A percentile compares a stretch with the other conserved stretches of the same genome.
Conservation (phyloP, 2,329 filamentous ascomycete genomes). For the Colletotrichum sp. region DNA sequence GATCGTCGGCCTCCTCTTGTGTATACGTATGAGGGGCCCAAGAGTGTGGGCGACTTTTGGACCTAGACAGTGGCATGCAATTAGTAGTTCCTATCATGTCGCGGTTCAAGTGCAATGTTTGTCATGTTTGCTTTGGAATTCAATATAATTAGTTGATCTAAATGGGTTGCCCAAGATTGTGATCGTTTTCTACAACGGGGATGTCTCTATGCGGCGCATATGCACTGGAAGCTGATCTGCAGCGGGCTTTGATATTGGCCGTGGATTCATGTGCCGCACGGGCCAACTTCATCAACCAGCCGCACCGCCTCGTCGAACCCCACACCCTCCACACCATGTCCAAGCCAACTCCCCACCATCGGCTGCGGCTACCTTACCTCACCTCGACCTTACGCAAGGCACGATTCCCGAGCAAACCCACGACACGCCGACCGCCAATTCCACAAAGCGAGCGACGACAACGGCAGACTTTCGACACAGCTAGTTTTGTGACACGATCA, state of each 20-base stretch:
- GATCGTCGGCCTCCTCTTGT: slow-evolving; percentile 11
- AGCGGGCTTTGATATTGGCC: not conserved
- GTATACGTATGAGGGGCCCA: slow-evolving; percentile 18
- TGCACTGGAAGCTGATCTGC: not conserved
- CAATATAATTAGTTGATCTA: not conserved
- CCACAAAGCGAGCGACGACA: not conserved
- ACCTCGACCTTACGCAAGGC: slow-evolving; percentile 10
- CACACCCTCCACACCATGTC: slow-evolving; percentile 14
- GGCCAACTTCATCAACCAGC: not conserved
- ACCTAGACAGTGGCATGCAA: slow-evolving; percentile 21
- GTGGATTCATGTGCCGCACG: not conserved
- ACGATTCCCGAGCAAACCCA: not conserved
- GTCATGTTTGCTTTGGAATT: not conserved
- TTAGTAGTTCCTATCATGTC: slow-evolving; percentile 9
- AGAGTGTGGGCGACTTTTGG: slow-evolving; percentile 5
- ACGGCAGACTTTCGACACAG: not conserved
- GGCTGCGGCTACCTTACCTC: slow-evolving; percentile 17
- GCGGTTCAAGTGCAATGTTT: not conserved
- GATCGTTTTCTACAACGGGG: not conserved
- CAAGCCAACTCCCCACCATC: slow-evolving; percentile 14
- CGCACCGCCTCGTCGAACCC: slow-evolving; percentile 19
- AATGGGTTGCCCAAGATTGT: not conserved
- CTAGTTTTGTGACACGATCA: not conserved
- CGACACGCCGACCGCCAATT: not conserved
- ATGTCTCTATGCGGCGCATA: not conserved